Percentiles rank a stretch among this genome's conserved stretches.
Conservation (phyloP, 805 yeast species). For the Pichia scutulata region DNA sequence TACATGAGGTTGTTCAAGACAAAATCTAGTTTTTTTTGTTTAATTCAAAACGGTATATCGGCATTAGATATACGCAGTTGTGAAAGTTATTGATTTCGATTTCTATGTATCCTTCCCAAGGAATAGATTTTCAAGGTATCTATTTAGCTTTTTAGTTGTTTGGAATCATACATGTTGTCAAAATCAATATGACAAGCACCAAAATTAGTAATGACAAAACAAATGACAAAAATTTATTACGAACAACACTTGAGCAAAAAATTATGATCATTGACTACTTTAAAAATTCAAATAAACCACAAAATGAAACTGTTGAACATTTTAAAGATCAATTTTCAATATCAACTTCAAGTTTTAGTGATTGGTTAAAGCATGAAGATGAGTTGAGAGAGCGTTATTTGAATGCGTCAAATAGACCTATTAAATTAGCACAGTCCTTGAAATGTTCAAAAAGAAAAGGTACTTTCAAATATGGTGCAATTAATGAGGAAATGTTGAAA, state of each 20-base stretch:
- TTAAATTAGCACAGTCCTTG: slow-evolving; percentile 17
- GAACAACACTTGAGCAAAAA: slow-evolving; percentile 55
- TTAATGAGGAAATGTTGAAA: slow-evolving; percentile 52
- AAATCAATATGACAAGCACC: background rate
- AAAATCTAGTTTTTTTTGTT: no score
- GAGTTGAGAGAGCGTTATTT: slow-evolving; percentile 40
- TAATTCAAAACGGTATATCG: background rate
- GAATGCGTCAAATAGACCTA: slow-evolving; percentile 24
- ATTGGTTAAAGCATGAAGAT: slow-evolving; percentile 50
- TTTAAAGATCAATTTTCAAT: slow-evolving; percentile 44
- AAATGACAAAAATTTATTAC: background rate
- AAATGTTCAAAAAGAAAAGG: slow-evolving; percentile 36
- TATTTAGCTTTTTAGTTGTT: background rate
- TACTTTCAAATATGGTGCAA: slow-evolving; percentile 48
- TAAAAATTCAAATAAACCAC: slow-evolving; percentile 42
- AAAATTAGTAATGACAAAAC: background rate
- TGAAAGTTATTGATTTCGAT: background rate
- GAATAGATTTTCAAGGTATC: no score
- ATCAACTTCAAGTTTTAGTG: slow-evolving; percentile 53
- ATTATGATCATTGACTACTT: slow-evolving; percentile 45
- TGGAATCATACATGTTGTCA: background rate
- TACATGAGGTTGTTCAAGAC: no score
- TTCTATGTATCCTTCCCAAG: background rate
- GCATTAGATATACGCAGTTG: no score
- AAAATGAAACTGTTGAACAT: slow-evolving; percentile 49